Percentiles rank a stretch among this genome's conserved stretches.
These are phyloP conservation scores for Blastobotrys peoriensis DNA, from an alignment of 805 yeast genomes.

Conservation along the genomic window DNA sequence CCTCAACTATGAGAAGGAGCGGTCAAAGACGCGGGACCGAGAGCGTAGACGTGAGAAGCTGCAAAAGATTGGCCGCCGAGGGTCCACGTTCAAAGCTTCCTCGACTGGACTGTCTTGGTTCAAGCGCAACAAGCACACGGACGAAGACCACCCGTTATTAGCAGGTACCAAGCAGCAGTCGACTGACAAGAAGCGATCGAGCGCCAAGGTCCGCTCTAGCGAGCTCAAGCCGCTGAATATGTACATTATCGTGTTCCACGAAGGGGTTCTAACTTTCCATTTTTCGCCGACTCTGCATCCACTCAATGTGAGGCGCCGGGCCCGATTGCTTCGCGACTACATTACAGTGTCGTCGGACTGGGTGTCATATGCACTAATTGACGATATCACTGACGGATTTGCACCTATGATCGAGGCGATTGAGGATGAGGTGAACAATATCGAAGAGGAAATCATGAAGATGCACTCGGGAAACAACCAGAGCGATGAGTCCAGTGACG, in stretches of 20 bases:
- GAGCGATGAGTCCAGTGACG: slow-evolving; percentile 33
- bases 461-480: slow-evolving; percentile 70
- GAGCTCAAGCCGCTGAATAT: slow-evolving; percentile 77
- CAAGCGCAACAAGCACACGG: slow-evolving; percentile 1
- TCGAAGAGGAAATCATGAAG: slow-evolving; percentile 82
- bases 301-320: slow-evolving; percentile 89
- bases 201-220: slow-evolving; percentile 7
- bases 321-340: slow-evolving; percentile 79
- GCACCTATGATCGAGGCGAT: slow-evolving; percentile 94
- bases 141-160: not conserved
- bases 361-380: slow-evolving; percentile 94
- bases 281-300: slow-evolving; percentile 95
- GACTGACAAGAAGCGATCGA: slow-evolving; percentile 6
- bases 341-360: slow-evolving; percentile 89
- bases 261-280: slow-evolving; percentile 90
- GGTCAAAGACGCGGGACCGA: not conserved
- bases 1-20: slow-evolving; percentile 36
- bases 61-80: not conserved
- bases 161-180: slow-evolving; percentile 1
- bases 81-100: not conserved
- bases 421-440: slow-evolving; percentile 90
- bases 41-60: not conserved
- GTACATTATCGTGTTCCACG: slow-evolving; percentile 84
- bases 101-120: not conserved
- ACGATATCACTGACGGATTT: slow-evolving; percentile 95